A percentile compares a stretch with the other conserved stretches of the same genome.
phyloP scores from a whole-genome alignment of 495 filamentous ascomycete species.

The Penicillium tannophilum region DNA sequence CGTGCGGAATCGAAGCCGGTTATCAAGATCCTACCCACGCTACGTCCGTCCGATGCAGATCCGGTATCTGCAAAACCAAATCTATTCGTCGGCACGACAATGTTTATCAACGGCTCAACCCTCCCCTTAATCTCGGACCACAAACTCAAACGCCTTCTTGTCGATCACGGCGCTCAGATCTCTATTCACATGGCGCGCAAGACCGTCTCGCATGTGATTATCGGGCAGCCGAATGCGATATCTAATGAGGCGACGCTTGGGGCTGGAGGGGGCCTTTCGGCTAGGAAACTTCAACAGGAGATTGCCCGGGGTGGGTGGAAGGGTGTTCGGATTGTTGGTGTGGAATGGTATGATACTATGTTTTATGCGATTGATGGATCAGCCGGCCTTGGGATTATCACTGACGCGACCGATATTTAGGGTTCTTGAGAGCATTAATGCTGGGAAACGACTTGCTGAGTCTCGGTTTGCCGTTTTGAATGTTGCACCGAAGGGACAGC shows the following conservation, averaged over 20 bases:
- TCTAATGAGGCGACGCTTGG: constrained; percentile 40
- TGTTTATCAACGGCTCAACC: constrained; percentile 92
- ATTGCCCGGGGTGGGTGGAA: constrained; percentile 58
- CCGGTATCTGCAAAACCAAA: neutral
- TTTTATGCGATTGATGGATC: neutral
- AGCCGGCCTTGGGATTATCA: neutral
- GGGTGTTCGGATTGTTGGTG: constrained; percentile 78
- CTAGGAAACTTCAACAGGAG: constrained; percentile 81
- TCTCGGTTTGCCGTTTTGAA: constrained; percentile 64
- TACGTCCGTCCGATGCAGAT: neutral
- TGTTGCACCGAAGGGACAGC: constrained; percentile 60
- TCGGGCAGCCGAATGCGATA: constrained; percentile 60
- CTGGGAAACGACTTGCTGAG: constrained; percentile 73
- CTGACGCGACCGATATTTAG: constrained; percentile 33
- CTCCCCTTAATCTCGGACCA: constrained; percentile 82
- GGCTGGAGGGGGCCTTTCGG: constrained; percentile 78
- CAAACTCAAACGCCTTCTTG: constrained; percentile 76
- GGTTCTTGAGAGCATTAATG: constrained; percentile 78
- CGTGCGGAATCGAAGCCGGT: neutral
- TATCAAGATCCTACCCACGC: neutral
- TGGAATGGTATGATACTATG: constrained; percentile 66
- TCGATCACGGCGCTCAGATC: constrained; percentile 68
- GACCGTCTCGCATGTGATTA: constrained; percentile 82
- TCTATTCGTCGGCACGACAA: constrained; percentile 66
- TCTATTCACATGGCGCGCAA: constrained; percentile 68